These are phyloP conservation scores for Paralagenidium karlingii DNA, from an alignment of 352 stramenopile species.

Conservation along the genomic window DNA sequence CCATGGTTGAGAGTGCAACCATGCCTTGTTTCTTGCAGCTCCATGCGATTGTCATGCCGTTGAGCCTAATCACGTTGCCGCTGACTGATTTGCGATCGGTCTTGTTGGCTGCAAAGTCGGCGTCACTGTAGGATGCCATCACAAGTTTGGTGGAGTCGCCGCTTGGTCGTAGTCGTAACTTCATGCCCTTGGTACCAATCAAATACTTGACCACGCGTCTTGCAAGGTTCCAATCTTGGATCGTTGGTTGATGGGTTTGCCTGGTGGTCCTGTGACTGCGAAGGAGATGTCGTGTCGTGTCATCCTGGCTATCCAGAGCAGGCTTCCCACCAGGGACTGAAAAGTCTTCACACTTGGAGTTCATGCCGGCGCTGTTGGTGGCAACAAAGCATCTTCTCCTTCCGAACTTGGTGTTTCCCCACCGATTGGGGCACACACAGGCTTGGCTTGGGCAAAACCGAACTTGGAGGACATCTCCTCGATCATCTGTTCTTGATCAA, in stretches of 20 bases:
- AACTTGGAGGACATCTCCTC: conserved; percentile 8
- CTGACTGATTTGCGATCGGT: conserved; percentile 8
- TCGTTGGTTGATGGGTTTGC: conserved; percentile 3
- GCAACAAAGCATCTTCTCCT: conserved; percentile 2
- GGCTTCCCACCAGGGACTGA: conserved; percentile 18
- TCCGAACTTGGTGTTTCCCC: background rate
- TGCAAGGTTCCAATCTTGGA: conserved; percentile 4
- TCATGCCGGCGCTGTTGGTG: background rate
- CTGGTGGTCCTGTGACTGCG: conserved; percentile 10
- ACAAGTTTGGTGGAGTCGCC: background rate
- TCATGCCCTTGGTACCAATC: conserved; percentile 5
- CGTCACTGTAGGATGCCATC: background rate
- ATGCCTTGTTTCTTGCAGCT: conserved; percentile 7
- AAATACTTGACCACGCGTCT: conserved; percentile 13
- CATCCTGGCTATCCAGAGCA: conserved; percentile 13
- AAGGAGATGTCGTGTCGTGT: conserved; percentile 13
- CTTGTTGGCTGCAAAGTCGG: conserved; percentile 6
- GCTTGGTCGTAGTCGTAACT: conserved; percentile 3
- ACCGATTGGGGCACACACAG: conserved; percentile 4
- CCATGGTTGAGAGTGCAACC: conserved; percentile 6
- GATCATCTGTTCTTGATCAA: conserved; percentile 13
- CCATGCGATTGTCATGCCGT: conserved; percentile 4
- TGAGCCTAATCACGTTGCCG: conserved; percentile 4
- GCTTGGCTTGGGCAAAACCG: conserved; percentile 6
- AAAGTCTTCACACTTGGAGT: conserved; percentile 11